These are phyloP conservation scores for Wickerhamomyces hampshirensis DNA, from an alignment of 805 yeast genomes.

Conservation along the genomic window DNA sequence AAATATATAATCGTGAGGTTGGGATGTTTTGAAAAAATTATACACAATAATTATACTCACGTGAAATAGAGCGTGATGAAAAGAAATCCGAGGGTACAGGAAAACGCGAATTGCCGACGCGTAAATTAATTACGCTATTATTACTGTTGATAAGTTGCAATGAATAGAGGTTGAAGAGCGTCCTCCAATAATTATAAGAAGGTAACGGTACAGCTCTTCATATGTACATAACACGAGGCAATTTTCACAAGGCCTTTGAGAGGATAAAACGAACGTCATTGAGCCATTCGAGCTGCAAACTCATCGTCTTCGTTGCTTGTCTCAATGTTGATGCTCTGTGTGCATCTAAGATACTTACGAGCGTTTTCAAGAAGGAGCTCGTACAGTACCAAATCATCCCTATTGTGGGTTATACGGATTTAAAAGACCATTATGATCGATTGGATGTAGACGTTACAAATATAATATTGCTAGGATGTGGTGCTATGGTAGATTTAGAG, in stretches of 20 bases:
- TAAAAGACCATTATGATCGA: conserved; percentile 54
- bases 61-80: neutral
- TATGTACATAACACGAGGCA: conserved; percentile 74
- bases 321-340: conserved; percentile 89
- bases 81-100: neutral
- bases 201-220: no score
- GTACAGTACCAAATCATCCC: conserved; percentile 88
- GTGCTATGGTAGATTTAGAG: conserved; percentile 85
- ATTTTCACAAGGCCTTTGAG: conserved; percentile 63
- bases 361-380: conserved; percentile 70
- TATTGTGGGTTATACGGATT: conserved; percentile 84
- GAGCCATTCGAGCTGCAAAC: conserved; percentile 88
- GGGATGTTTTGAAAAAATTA: no score
- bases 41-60: neutral
- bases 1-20: no score
- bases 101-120: neutral
- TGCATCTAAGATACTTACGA: conserved; percentile 72
- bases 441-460: conserved; percentile 74
- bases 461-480: conserved; percentile 84
- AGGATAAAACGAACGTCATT: conserved; percentile 66
- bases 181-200: no score
- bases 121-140: no score
- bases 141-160: no score
- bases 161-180: no score
- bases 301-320: conserved; percentile 79